These are phyloP conservation scores for Rheum nobile DNA, from an alignment of 148 eudicot species.

Conservation along the genomic window DNA sequence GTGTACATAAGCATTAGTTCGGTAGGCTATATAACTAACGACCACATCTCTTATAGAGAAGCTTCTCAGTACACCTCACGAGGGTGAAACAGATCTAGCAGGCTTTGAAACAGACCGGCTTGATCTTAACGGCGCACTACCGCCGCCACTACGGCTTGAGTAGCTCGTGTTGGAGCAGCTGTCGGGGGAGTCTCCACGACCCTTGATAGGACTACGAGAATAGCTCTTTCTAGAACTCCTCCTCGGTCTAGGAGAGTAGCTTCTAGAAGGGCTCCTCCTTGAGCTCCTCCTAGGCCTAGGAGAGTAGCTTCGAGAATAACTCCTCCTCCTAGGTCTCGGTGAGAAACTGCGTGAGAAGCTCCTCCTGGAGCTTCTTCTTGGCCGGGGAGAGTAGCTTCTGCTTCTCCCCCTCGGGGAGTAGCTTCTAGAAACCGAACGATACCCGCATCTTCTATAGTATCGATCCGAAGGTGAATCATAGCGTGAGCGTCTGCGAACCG, in stretches of 20 bases:
- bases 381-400: slow-evolving; percentile 23
- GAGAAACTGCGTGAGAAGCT: too few species aligned
- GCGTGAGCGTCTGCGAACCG: slow-evolving; percentile 32
- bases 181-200: slow-evolving; percentile 16
- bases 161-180: slow-evolving; percentile 34
- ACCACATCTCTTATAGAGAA: not conserved
- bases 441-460: slow-evolving; percentile 26
- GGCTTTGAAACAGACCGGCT: slow-evolving; percentile 33
- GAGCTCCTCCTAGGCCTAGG: slow-evolving; percentile 17
- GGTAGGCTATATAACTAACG: not conserved
- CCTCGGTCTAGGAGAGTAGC: slow-evolving; percentile 23
- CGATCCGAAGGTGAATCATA: slow-evolving; percentile 35
- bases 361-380: slow-evolving; percentile 13
- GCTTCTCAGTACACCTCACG: not conserved
- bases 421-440: slow-evolving; percentile 33
- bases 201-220: slow-evolving; percentile 14
- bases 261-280: slow-evolving; percentile 17
- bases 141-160: slow-evolving; percentile 17
- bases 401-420: slow-evolving; percentile 36
- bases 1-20: not conserved
- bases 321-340: too few species aligned
- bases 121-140: slow-evolving; percentile 35
- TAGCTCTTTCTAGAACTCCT: slow-evolving; percentile 14
- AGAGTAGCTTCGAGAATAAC: slow-evolving; percentile 21
- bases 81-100: slow-evolving; percentile 21